Base-by-base conservation (phyloP, 176 grass and related monocot genomes). In the Avena atlantica region DNA sequence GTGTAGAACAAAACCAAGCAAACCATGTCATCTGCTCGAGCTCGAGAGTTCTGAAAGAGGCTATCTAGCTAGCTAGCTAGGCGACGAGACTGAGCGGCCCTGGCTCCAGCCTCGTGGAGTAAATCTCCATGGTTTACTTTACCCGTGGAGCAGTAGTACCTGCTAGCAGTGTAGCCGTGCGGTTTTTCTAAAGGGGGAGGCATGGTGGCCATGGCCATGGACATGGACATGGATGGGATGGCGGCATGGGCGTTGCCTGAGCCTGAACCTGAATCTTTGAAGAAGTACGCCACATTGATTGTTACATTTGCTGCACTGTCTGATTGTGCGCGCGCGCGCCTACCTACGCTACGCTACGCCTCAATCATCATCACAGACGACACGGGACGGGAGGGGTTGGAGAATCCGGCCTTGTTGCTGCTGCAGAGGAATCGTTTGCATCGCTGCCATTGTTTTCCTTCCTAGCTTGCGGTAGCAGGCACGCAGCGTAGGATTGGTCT, bases 231-330 rank as follows among this genome's bases (percentile, higher is more conserved):
- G 23, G 62, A 65, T 14, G 62, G 24, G 4, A 65, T 29, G 24
- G 24, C 62, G 14, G 62, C 62, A 65, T 65, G 62, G 25, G 62
- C 23, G 9, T 27, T 25, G 23, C 61, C 61, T 64, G 21, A 25
- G 5, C 55, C 55, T 57, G 60, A 8, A 29, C 62, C 62, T 65
- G 63, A 15, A 66, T 2, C 63, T 63, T 24, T 66, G 63, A 15
- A 66, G 1, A 66, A 16, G 63, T 66, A 66, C 63, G 62, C 13
- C 63, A 31, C 27, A 66, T 66, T 31, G 63, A 66, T 66, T 66
- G 63, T 66, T 66, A 11, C 62, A 65, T 27, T 65, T 65, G 62
- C 12, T 66, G 63, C 63, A 66, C 63, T 66, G 12, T 65, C 63
- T 66, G 25, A 66, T 34, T 66, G 25, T 34, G 16, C 5, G 3